phyloP scores from a whole-genome alignment of 2,329 filamentous ascomycete species.

The Cyanodermella asteris region DNA sequence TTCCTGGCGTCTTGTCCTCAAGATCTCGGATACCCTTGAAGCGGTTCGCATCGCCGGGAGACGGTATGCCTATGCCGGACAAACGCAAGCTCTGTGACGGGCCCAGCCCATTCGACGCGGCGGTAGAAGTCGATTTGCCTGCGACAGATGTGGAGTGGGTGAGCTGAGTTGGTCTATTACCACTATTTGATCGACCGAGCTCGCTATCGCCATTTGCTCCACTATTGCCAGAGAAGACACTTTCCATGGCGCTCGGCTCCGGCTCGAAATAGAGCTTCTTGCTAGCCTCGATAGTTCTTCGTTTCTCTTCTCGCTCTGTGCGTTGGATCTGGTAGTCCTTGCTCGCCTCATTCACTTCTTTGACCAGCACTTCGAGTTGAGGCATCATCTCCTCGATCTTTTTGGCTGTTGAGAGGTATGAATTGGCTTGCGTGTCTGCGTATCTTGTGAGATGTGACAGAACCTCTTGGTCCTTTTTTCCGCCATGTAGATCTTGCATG shows the following conservation, averaged over 20 bases:
- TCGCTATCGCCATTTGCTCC: too few relatives aligned
- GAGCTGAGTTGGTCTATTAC: slow-evolving; percentile 30
- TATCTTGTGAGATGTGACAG: slow-evolving; percentile 85
- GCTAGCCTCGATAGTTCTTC: slow-evolving; percentile 72
- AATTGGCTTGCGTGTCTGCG: slow-evolving; percentile 70
- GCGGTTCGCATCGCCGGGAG: too few relatives aligned
- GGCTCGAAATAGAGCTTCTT: slow-evolving; percentile 52
- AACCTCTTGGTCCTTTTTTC: slow-evolving; percentile 95
- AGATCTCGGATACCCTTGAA: slow-evolving; percentile 89
- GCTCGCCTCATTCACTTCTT: slow-evolving; percentile 78
- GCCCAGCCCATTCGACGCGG: too few relatives aligned
- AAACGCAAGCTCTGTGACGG: too few relatives aligned
- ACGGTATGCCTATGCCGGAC: too few relatives aligned
- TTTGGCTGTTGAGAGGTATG: slow-evolving; percentile 62
- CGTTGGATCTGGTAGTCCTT: slow-evolving; percentile 93
- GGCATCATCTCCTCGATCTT: slow-evolving; percentile 73
- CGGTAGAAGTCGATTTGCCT: too few relatives aligned
- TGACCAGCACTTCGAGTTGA: slow-evolving; percentile 68
- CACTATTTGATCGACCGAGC: too few relatives aligned
- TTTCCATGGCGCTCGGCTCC: too few relatives aligned
- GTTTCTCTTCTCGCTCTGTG: slow-evolving; percentile 88
- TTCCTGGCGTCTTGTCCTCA: slow-evolving; percentile 46
- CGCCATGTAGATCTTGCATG: slow-evolving; percentile 96
- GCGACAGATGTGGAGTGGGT: slow-evolving; percentile 7
- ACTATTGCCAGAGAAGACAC: slow-evolving; percentile 25